Evolutionary conservation across 148 eudicot genomes (phyloP).

Genomic region (Chenopodium suecicum): DNA sequence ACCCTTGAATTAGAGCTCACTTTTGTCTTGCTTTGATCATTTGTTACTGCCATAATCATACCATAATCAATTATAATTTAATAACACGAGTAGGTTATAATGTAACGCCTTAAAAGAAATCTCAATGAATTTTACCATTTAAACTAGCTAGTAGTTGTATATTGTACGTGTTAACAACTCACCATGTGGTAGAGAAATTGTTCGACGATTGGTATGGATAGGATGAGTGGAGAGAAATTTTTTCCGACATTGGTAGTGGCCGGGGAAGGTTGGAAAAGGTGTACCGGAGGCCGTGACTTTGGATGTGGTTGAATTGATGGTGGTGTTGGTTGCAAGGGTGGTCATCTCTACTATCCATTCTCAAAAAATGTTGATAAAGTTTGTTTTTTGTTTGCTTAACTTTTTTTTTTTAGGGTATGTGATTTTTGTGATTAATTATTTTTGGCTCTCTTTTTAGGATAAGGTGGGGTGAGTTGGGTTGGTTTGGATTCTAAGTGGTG

Average conservation of each 20-base stretch:
- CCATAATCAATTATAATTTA: neutral
- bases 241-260: conserved; percentile 3
- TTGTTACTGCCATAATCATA: conserved; percentile 44
- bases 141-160: neutral
- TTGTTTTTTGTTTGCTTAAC: conserved; percentile 14
- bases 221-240: conserved; percentile 7
- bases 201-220: conserved; percentile 4
- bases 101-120: neutral
- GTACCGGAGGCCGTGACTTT: conserved; percentile 2
- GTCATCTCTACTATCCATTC: conserved; percentile 41
- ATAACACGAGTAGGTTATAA: too few species aligned
- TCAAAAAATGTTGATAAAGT: neutral
- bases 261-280: neutral
- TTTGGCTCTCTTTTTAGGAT: conserved; percentile 21
- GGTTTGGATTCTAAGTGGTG: conserved; percentile 10
- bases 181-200: conserved; percentile 26
- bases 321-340: conserved; percentile 21
- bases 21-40: conserved; percentile 51
- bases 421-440: conserved; percentile 25
- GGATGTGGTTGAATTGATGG: conserved; percentile 14
- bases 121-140: neutral
- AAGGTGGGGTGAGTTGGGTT: conserved; percentile 26
- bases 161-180: neutral
- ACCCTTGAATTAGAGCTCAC: conserved; percentile 27
- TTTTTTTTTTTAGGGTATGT: neutral